Evolutionary conservation across 306 rosid genomes (phyloP).

Genomic region (Medicago lupulina): DNA sequence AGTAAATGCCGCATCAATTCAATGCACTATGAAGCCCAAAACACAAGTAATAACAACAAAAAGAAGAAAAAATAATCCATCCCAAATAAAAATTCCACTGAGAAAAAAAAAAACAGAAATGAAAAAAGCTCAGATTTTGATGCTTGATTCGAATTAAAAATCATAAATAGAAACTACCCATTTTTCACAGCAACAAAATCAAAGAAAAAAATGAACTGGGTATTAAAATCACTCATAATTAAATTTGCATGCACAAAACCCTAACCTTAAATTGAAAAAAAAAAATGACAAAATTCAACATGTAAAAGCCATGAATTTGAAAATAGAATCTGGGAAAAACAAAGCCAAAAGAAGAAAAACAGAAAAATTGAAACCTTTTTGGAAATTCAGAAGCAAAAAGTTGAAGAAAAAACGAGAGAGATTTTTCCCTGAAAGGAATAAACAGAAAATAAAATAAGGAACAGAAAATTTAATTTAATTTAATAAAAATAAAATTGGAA

Average conservation of each 20-base stretch:
- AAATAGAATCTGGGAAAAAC: conserved; percentile 39
- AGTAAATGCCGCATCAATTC: conserved; percentile 51
- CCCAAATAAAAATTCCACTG: conserved; percentile 24
- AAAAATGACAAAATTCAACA: conserved; percentile 37
- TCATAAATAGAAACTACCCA: conserved; percentile 33
- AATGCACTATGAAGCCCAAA: conserved; percentile 37
- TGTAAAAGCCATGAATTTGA: conserved; percentile 44
- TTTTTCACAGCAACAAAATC: conserved; percentile 24
- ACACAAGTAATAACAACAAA: conserved; percentile 17
- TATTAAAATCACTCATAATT: conserved; percentile 34
- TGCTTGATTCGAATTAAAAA: conserved; percentile 29
- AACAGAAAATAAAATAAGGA: conserved; percentile 19
- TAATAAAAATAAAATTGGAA: not conserved
- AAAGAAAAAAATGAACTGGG: conserved; percentile 20
- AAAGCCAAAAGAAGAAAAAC: conserved; percentile 2
- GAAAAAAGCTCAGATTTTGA: conserved; percentile 30
- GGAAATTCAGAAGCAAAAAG: conserved; percentile 38
- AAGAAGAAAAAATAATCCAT: not conserved
- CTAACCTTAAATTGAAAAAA: conserved; percentile 45
- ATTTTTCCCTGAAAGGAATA: conserved; percentile 34
- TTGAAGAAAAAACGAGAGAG: conserved; percentile 59
- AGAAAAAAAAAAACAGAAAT: not conserved
- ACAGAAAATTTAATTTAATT: not conserved
- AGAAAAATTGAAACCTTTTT: conserved; percentile 54
- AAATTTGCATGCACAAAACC: conserved; percentile 56